Conservation (phyloP, 495 filamentous ascomycete species). For the Podospora pseudoanserina region DNA sequence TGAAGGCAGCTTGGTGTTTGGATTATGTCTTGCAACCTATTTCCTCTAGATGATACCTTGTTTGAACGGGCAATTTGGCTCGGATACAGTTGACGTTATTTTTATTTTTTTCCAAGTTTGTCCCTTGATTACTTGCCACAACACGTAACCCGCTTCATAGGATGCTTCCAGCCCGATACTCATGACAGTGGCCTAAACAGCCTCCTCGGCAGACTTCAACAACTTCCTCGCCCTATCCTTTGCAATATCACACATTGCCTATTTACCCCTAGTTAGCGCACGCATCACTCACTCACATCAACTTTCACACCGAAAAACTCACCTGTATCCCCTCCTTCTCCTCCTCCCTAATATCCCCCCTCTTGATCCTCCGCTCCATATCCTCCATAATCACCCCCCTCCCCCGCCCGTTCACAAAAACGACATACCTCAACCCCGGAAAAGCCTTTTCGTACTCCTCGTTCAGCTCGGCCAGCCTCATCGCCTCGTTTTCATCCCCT, state of each 20-base stretch:
- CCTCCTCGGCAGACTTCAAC: constrained; percentile 26
- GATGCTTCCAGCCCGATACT: too few relatives aligned
- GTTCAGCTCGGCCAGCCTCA: constrained; percentile 64
- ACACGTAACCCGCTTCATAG: too few relatives aligned
- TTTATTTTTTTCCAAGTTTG: not conserved
- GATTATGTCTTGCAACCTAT: not conserved
- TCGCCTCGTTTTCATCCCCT: constrained; percentile 45
- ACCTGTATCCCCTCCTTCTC: constrained; percentile 75
- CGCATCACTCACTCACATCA: not conserved
- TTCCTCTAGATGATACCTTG: not conserved
- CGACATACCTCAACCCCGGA: constrained; percentile 83
- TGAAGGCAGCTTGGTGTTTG: not conserved
- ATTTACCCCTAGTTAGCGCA: not conserved
- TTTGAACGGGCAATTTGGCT: not conserved
- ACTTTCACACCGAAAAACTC: constrained; percentile 14
- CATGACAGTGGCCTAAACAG: not conserved
- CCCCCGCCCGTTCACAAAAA: constrained; percentile 83
- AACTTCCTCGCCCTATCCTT: constrained; percentile 44
- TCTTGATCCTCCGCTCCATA: constrained; percentile 72
- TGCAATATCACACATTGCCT: constrained; percentile 54
- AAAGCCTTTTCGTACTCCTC: constrained; percentile 76
- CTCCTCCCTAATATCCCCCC: constrained; percentile 63
- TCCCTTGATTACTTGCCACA: too few relatives aligned
- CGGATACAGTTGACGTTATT: not conserved
- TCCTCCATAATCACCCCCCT: constrained; percentile 75